Conservation (phyloP, 1,139 yeast species). For the Lodderomyces orthopsilosis region DNA sequence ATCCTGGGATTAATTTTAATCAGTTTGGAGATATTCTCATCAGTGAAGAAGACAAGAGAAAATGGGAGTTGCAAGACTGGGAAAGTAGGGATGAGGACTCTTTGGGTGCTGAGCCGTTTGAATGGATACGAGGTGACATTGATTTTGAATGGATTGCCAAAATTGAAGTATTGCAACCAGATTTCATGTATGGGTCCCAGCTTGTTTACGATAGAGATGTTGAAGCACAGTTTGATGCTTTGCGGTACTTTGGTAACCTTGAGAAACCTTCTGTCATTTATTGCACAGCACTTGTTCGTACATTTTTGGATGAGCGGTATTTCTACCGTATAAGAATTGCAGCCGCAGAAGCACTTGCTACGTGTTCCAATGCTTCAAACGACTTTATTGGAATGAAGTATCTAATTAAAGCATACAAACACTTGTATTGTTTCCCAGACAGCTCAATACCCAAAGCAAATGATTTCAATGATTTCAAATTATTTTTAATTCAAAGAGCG, state of each 20-base stretch:
- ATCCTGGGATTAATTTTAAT: conserved; percentile 42
- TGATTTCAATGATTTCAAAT: conserved; percentile 67
- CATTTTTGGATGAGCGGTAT: conserved; percentile 80
- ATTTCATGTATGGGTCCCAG: conserved; percentile 92
- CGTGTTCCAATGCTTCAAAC: conserved; percentile 58
- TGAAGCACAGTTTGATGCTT: conserved; percentile 89
- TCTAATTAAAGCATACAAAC: conserved; percentile 66
- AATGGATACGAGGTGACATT: conserved; percentile 95
- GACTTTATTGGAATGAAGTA: conserved; percentile 72
- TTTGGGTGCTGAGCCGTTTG: conserved; percentile 78
- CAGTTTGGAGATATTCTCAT: conserved; percentile 79
- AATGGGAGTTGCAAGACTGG: conserved; percentile 80
- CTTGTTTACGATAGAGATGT: conserved; percentile 93
- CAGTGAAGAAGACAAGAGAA: conserved; percentile 53
- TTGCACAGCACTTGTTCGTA: conserved; percentile 76
- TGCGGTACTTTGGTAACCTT: conserved; percentile 63
- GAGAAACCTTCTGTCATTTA: conserved; percentile 60
- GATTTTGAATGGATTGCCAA: conserved; percentile 96
- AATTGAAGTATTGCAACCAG: conserved; percentile 82
- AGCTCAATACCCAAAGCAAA: conserved; percentile 72
- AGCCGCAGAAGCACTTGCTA: conserved; percentile 79
- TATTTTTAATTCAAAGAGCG: conserved; percentile 66
- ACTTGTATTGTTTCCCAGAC: conserved; percentile 68
- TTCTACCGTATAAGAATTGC: conserved; percentile 86
- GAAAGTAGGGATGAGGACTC: conserved; percentile 65